Evolutionary conservation across 2,329 filamentous ascomycete genomes (phyloP).

Genomic region (Penicillium sp.): DNA sequence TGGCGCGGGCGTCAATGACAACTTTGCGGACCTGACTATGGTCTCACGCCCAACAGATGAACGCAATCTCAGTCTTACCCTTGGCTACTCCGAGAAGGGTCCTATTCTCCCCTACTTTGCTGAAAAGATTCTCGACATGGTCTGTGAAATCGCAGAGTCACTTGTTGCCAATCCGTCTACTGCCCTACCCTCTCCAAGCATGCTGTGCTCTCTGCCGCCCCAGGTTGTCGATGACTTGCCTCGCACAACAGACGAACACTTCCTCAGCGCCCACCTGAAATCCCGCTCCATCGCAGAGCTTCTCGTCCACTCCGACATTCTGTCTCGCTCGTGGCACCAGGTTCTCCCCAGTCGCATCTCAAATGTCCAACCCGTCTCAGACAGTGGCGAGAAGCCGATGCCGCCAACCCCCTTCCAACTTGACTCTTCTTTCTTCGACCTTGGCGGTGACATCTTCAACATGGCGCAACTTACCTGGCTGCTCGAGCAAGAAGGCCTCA

Average conservation of each 20-base stretch:
- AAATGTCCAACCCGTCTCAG: slow-evolving; percentile 4
- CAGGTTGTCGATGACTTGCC: slow-evolving; percentile 31
- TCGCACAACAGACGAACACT: slow-evolving; percentile 29
- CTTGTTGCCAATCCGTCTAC: slow-evolving; percentile 38
- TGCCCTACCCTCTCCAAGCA: slow-evolving; percentile 33
- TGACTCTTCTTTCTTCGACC: slow-evolving; percentile 43
- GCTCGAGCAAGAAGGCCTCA: slow-evolving; percentile 41
- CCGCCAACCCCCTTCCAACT: slow-evolving; percentile 32
- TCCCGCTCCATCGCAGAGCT: slow-evolving; percentile 39
- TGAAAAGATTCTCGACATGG: slow-evolving; percentile 39
- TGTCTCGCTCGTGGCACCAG: slow-evolving; percentile 42
- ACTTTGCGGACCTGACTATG: slow-evolving; percentile 41
- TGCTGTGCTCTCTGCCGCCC: slow-evolving; percentile 31
- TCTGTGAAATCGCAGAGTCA: slow-evolving; percentile 38
- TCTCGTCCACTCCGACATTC: slow-evolving; percentile 39
- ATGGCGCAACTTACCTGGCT: slow-evolving; percentile 44
- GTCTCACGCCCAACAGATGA: slow-evolving; percentile 37
- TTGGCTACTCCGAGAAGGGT: slow-evolving; percentile 41
- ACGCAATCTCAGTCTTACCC: slow-evolving; percentile 34
- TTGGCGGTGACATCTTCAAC: slow-evolving; percentile 43
- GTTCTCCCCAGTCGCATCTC: slow-evolving; percentile 29
- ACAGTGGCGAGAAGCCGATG: slow-evolving; percentile 19
- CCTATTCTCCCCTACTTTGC: slow-evolving; percentile 35
- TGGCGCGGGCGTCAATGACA: slow-evolving; percentile 40
- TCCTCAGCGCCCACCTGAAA: slow-evolving; percentile 39